A percentile compares a stretch with the other conserved stretches of the same genome.
These are phyloP conservation scores for Blastomyces percursus DNA, from an alignment of 2,329 filamentous ascomycete species.

Conservation along the genomic window DNA sequence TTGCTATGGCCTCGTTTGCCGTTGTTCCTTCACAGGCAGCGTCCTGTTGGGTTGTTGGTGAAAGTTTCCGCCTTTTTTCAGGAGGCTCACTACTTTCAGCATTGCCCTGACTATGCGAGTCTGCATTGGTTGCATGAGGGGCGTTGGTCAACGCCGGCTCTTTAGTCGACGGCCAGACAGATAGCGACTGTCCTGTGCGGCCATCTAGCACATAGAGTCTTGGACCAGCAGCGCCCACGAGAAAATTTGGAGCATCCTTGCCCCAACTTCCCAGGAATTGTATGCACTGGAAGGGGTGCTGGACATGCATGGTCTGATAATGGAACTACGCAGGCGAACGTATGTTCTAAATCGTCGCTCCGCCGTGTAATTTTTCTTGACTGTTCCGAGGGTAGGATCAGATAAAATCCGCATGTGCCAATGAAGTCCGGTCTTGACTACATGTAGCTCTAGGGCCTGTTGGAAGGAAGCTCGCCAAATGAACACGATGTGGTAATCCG, in stretches of 20 bases:
- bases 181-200: constrained; percentile 47
- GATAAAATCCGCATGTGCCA: not conserved
- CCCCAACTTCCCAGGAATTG: constrained; percentile 26
- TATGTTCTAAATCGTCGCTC: not conserved
- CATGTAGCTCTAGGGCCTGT: not conserved
- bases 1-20: constrained; percentile 11
- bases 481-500: not conserved
- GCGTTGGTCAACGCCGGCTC: not conserved
- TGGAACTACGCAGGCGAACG: not conserved
- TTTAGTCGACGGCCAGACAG: constrained; percentile 44
- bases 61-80: constrained; percentile 36
- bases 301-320: constrained; percentile 25
- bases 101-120: not conserved
- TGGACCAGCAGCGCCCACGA: constrained; percentile 65
- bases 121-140: not conserved
- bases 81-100: constrained; percentile 28
- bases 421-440: not conserved
- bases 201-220: constrained; percentile 58
- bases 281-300: constrained; percentile 55
- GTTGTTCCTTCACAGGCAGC: constrained; percentile 16
- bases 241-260: constrained; percentile 31
- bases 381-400: no score
- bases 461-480: not conserved
- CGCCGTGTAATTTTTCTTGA: not conserved
- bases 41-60: constrained; percentile 19